phyloP scores from a whole-genome alignment of 139 green algal species.

The Chlamydomonas sp. region DNA sequence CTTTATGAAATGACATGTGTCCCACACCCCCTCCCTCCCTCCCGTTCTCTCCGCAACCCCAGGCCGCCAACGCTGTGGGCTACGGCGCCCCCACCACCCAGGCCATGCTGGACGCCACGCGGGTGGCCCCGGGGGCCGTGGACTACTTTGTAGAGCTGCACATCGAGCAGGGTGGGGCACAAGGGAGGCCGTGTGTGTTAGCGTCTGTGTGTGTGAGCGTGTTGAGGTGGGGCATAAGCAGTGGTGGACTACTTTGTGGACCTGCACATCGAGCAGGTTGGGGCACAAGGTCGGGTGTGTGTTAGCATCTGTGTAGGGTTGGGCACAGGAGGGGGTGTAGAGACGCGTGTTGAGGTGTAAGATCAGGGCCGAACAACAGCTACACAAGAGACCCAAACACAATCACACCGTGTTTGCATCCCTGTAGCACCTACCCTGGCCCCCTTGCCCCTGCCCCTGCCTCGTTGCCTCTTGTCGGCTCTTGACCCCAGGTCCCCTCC shows the following conservation, averaged over 20 bases:
- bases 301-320: too few relatives aligned
- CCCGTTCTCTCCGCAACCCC: not conserved
- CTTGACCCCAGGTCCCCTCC: slow-evolving; percentile 57
- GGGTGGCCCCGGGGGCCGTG: slow-evolving; percentile 43
- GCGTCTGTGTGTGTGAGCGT: too few relatives aligned
- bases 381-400: too few relatives aligned
- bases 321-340: too few relatives aligned
- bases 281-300: not conserved
- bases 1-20: too few relatives aligned
- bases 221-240: too few relatives aligned
- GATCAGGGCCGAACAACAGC: too few relatives aligned
- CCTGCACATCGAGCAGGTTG: slow-evolving; percentile 97
- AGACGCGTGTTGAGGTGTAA: too few relatives aligned
- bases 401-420: too few relatives aligned
- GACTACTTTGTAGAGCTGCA: slow-evolving; percentile 96
- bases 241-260: slow-evolving; percentile 92
- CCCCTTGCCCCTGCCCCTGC: not conserved
- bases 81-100: slow-evolving; percentile 51
- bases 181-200: not conserved
- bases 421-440: not conserved
- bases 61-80: slow-evolving; percentile 74
- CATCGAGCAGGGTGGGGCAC: slow-evolving; percentile 90
- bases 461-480: too few relatives aligned
- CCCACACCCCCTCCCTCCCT: not conserved
- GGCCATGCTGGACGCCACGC: slow-evolving; percentile 52